A percentile compares a stretch with the other conserved stretches of the same genome.
Conservation (phyloP, 768 basidiomycete species). For the Lentinula detonsa region DNA sequence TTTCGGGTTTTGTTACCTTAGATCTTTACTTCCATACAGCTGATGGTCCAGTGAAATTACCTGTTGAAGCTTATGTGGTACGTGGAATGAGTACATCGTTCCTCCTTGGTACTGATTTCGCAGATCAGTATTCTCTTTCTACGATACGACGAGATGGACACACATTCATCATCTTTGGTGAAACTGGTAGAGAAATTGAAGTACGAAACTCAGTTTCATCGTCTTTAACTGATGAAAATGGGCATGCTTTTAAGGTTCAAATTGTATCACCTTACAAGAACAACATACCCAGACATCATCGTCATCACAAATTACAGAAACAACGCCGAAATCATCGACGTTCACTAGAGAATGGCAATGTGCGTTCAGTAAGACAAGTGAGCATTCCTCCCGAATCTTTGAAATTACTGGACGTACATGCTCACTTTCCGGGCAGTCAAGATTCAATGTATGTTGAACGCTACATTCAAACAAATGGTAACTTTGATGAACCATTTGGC, state of each 20-base stretch:
- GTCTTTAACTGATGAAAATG: neutral
- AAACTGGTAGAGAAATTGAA: neutral
- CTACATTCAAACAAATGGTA: neutral
- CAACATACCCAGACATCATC: neutral
- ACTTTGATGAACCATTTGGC: neutral
- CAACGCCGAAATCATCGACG: neutral
- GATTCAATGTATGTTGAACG: neutral
- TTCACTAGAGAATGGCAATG: neutral
- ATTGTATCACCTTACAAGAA: neutral
- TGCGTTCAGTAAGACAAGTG: neutral
- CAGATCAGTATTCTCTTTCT: neutral
- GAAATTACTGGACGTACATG: neutral
- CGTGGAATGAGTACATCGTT: neutral
- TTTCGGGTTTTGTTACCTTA: neutral
- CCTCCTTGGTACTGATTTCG: neutral
- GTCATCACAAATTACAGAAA: neutral
- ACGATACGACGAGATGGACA: neutral
- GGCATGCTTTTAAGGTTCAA: neutral
- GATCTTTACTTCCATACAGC: neutral
- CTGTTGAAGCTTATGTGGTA: neutral
- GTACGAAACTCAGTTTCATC: neutral
- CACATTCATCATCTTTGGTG: neutral
- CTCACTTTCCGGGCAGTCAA: neutral
- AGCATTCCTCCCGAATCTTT: neutral
- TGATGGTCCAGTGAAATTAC: neutral